Base-by-base conservation (phyloP, 805 yeast species). In the Starmerella khaoyaiensis region DNA sequence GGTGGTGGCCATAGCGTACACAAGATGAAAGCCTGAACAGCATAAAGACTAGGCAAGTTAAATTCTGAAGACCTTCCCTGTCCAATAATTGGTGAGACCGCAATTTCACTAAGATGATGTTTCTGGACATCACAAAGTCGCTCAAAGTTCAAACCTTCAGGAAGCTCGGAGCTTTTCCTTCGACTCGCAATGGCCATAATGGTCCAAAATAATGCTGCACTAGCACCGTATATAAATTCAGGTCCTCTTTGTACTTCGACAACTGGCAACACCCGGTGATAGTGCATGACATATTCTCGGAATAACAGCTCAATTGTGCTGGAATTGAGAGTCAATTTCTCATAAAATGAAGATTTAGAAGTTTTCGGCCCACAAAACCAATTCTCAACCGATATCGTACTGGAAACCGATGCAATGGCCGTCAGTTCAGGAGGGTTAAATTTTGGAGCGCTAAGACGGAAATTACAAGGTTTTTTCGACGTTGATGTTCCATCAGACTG, bases 1-100 rank as follows among this genome's bases (percentile, higher is more conserved):
- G 86, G 68, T 3, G 96, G 95, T 0, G 97, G 97, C 98, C 97
- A 87, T 55, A 78, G 74, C 0, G 96, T 78, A 58, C 80, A 83
- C 2, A 87, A 62, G 20, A 87, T 60, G 45, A 87, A 78, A 0
- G 96, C 96, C 56, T 87, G 98, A 0, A 87, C 96, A 0, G 94
- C 79, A 54, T 78, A 87, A 0, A 87, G 95, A 17, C 93, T 78
- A 4, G 94, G 81, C 2, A 84, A 87, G 50, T 86, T 86, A 52
- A 82, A 64, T 10, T 80, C 39, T 21, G 40, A 33, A 28, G 44
- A 34, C 23, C 32, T 34, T 24, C 39, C 47, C 33, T 40, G 39
- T 25, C 43, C 40, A n/a, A 93, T 78, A 35, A 86, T 82, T 2
- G 97, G 96, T 8, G 87, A 74, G 15, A 86, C 84, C 31, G 93